phyloP scores from a whole-genome alignment of 2,329 filamentous ascomycete species.

The Diaporthe batatas region DNA sequence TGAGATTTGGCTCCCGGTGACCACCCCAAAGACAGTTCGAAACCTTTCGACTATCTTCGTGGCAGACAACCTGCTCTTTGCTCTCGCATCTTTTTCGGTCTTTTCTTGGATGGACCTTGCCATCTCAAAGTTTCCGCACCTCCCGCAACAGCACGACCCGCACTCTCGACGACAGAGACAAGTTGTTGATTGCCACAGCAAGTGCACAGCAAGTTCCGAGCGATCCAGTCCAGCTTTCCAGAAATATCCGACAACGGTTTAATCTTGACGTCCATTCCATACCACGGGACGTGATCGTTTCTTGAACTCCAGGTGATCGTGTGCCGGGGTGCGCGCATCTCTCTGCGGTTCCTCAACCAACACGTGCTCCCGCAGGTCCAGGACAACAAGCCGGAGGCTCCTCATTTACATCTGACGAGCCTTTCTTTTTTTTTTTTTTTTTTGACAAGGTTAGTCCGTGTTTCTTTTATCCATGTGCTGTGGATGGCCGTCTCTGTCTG shows the following conservation, averaged over 20 bases:
- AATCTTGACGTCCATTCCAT: neutral
- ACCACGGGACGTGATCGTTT: neutral
- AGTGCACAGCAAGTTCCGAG: neutral
- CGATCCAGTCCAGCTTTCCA: neutral
- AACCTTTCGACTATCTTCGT: neutral
- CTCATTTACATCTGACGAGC: neutral
- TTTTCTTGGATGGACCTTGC: slow-evolving; percentile 20
- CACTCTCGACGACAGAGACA: slow-evolving; percentile 6
- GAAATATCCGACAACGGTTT: neutral
- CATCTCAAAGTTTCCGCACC: slow-evolving; percentile 2
- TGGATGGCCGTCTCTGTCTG: neutral
- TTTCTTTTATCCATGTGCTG: neutral
- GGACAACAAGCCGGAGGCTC: neutral
- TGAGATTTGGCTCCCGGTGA: neutral
- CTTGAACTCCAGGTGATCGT: neutral
- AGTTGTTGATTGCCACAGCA: neutral
- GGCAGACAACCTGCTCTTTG: neutral
- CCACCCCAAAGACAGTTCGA: neutral
- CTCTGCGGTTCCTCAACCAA: neutral
- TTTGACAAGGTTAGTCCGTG: neutral
- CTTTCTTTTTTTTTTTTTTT: no score
- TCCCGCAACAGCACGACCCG: slow-evolving; percentile 9
- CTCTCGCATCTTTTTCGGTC: neutral
- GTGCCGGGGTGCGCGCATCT: neutral
- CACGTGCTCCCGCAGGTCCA: neutral